Percentiles rank a stretch among this genome's conserved stretches.
These are phyloP conservation scores for Fragaria iinumae DNA, from an alignment of 306 rosid genomes.

Conservation along the genomic window DNA sequence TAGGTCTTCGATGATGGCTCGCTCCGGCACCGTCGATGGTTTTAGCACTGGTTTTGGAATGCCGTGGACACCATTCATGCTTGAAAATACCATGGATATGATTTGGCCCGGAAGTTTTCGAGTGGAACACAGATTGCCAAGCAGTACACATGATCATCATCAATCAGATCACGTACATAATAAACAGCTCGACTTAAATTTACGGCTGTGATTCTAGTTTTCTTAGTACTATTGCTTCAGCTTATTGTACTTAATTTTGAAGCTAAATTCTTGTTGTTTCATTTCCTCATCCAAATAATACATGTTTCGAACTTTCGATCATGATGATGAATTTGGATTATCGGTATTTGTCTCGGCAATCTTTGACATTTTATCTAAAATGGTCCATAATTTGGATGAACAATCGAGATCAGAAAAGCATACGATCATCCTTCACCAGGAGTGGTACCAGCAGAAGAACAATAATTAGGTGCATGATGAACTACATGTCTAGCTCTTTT, in stretches of 20 bases:
- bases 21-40: slow-evolving; percentile 26
- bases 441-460: not conserved
- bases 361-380: not conserved
- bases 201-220: slow-evolving; percentile 43
- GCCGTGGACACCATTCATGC: slow-evolving; percentile 45
- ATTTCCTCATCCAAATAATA: not conserved
- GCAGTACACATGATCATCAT: slow-evolving; percentile 27
- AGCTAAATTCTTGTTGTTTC: slow-evolving; percentile 15
- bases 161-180: slow-evolving; percentile 30
- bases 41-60: slow-evolving; percentile 24
- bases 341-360: not conserved
- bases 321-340: not conserved
- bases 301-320: not conserved
- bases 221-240: not conserved
- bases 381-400: not conserved
- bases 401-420: not conserved
- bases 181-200: slow-evolving; percentile 55
- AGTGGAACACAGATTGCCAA: slow-evolving; percentile 22
- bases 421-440: not conserved
- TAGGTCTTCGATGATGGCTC: slow-evolving; percentile 37
- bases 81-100: slow-evolving; percentile 43
- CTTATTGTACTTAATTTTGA: not conserved
- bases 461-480: not conserved
- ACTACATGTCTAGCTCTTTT: not conserved
- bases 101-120: slow-evolving; percentile 71